Evolutionary conservation across 306 rosid genomes (phyloP).

Genomic region (Quercus berberidifolia): DNA sequence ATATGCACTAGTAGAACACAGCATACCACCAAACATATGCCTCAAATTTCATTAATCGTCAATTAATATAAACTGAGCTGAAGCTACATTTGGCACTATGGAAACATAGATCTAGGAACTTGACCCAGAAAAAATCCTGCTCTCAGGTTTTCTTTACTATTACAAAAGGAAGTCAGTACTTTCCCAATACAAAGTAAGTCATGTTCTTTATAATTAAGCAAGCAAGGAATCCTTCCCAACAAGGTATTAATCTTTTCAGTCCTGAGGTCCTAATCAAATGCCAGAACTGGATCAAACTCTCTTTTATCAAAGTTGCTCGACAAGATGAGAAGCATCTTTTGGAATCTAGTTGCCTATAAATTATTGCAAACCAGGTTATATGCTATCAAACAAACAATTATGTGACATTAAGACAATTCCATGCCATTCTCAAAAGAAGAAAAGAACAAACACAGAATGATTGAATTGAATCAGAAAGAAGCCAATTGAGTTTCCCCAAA

Average conservation of each 20-base stretch:
- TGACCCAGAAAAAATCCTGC: background rate
- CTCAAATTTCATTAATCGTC: background rate
- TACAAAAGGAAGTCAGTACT: background rate
- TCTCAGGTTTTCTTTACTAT: background rate
- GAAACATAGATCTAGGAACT: background rate
- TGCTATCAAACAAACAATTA: background rate
- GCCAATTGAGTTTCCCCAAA: background rate
- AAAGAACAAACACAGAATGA: background rate
- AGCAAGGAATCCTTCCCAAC: background rate
- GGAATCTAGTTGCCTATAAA: background rate
- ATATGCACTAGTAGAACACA: background rate
- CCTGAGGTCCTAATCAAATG: background rate
- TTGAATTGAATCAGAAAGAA: background rate
- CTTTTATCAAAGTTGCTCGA: background rate
- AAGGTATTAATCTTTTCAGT: background rate
- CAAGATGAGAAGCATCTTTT: background rate
- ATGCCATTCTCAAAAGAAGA: background rate
- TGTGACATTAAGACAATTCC: background rate
- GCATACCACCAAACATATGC: background rate
- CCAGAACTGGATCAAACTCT: background rate
- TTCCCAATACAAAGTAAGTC: background rate
- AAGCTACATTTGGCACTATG: background rate
- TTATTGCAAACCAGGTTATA: too few species aligned
- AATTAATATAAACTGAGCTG: background rate
- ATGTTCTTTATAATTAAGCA: background rate